Conservation (phyloP, 495 filamentous ascomycete genomes). For the Penicillium ochrochloron region DNA sequence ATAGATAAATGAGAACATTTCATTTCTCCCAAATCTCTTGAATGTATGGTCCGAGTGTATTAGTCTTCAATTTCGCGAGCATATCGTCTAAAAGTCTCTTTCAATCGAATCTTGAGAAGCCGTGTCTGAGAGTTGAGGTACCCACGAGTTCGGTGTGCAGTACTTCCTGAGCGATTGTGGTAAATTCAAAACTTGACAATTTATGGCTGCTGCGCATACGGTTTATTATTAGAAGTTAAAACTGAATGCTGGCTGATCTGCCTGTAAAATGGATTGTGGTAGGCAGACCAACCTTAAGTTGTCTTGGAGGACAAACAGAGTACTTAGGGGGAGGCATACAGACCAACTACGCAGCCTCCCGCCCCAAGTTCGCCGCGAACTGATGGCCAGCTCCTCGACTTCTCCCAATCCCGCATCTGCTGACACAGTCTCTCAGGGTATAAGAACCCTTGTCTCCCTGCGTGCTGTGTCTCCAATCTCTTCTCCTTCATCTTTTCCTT, state of each 20-base stretch:
- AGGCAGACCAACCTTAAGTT: not conserved
- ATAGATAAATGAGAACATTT: not conserved
- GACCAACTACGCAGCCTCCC: conserved; percentile 20
- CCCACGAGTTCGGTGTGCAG: too few species aligned
- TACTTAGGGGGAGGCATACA: conserved; percentile 10
- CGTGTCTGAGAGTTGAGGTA: too few species aligned
- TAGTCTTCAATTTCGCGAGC: not conserved
- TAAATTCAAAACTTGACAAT: too few species aligned
- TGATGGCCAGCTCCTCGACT: conserved; percentile 14
- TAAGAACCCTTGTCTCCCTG: conserved; percentile 7
- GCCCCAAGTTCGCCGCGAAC: conserved; percentile 25
- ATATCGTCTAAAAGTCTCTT: not conserved
- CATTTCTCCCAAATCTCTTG: not conserved
- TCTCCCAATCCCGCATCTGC: conserved; percentile 18
- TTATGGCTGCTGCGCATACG: too few species aligned
- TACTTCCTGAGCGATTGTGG: too few species aligned
- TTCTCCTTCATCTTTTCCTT: conserved; percentile 3
- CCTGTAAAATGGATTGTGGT: too few species aligned
- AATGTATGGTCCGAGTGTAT: not conserved
- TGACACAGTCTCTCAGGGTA: conserved; percentile 22
- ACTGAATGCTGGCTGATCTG: not conserved
- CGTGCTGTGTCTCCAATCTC: conserved; percentile 3
- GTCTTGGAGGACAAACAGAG: conserved; percentile 12
- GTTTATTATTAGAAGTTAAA: not conserved
- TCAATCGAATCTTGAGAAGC: not conserved